A percentile compares a stretch with the other conserved stretches of the same genome.
phyloP scores from a whole-genome alignment of 23 red algal genomes.

The Porphyridium purpureum region DNA sequence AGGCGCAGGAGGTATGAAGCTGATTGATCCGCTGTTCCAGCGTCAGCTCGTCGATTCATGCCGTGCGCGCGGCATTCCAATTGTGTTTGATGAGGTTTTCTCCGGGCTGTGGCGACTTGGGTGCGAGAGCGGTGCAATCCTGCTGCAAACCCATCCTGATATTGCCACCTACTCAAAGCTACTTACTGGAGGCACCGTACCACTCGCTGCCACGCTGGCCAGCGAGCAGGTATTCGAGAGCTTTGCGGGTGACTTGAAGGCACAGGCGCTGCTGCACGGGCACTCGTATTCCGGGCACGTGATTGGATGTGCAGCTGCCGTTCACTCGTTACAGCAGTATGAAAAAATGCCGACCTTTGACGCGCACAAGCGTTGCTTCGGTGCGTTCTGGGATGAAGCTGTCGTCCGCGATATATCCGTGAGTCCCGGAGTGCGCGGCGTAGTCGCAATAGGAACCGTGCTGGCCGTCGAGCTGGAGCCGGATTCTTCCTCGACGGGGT shows the following conservation, averaged over 20 bases:
- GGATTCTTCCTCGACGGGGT: too few relatives aligned
- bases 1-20: slow-evolving; percentile 91
- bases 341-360: too few relatives aligned
- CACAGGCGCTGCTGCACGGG: slow-evolving; percentile 85
- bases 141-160: slow-evolving; percentile 47
- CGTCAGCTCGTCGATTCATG: slow-evolving; percentile 40
- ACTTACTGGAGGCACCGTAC: slow-evolving; percentile 73
- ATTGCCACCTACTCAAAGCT: slow-evolving; percentile 82
- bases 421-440: slow-evolving; percentile 15
- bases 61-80: slow-evolving; percentile 52
- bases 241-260: slow-evolving; percentile 38
- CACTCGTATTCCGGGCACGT: slow-evolving; percentile 93
- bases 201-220: slow-evolving; percentile 67
- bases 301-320: slow-evolving; percentile 68
- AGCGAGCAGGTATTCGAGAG: slow-evolving; percentile 55
- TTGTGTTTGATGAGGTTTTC: slow-evolving; percentile 94
- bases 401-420: slow-evolving; percentile 33
- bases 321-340: slow-evolving; percentile 37
- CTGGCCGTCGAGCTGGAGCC: slow-evolving; percentile 59
- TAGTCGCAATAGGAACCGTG: slow-evolving; percentile 55
- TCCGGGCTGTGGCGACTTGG: slow-evolving; percentile 81
- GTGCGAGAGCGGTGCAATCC: slow-evolving; percentile 16
- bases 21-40: slow-evolving; percentile 75
- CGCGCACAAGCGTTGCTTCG: too few relatives aligned
- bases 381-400: slow-evolving; percentile 55